These are phyloP conservation scores for Austroboletus eburneus DNA, from an alignment of 768 basidiomycete genomes.

Conservation along the genomic window DNA sequence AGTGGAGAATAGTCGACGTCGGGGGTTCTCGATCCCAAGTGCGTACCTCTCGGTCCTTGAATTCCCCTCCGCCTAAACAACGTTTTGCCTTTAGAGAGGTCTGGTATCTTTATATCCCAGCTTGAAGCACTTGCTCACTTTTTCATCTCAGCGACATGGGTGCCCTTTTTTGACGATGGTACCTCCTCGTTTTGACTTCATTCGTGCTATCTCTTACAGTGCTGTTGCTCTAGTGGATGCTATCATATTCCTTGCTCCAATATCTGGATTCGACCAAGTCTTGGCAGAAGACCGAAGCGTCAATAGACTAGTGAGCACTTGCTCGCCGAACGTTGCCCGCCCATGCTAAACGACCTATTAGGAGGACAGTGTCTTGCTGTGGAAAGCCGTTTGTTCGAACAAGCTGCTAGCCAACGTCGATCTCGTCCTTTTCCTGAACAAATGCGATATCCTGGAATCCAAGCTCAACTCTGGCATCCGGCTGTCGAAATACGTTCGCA, in stretches of 20 bases:
- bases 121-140: slow-evolving; percentile 8
- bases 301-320: slow-evolving; percentile 42
- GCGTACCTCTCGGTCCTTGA: slow-evolving; percentile 14
- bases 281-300: slow-evolving; percentile 49
- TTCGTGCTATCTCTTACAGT: neutral
- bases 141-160: slow-evolving; percentile 41
- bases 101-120: slow-evolving; percentile 15
- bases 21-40: slow-evolving; percentile 52
- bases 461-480: slow-evolving; percentile 65
- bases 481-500: slow-evolving; percentile 65
- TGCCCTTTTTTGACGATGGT: slow-evolving; percentile 55
- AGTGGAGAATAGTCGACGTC: slow-evolving; percentile 54
- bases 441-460: slow-evolving; percentile 67
- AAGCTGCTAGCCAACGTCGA: slow-evolving; percentile 67
- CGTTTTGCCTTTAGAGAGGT: slow-evolving; percentile 28
- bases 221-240: slow-evolving; percentile 32
- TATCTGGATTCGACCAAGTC: slow-evolving; percentile 54
- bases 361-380: slow-evolving; percentile 76
- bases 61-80: neutral
- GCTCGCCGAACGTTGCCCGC: neutral
- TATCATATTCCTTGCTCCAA: slow-evolving; percentile 58
- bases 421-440: slow-evolving; percentile 78
- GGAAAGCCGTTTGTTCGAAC: slow-evolving; percentile 71
- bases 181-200: neutral
- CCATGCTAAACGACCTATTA: slow-evolving; percentile 20